phyloP scores from a whole-genome alignment of 1,284 basidiomycete species.

The Pascua sp. region DNA sequence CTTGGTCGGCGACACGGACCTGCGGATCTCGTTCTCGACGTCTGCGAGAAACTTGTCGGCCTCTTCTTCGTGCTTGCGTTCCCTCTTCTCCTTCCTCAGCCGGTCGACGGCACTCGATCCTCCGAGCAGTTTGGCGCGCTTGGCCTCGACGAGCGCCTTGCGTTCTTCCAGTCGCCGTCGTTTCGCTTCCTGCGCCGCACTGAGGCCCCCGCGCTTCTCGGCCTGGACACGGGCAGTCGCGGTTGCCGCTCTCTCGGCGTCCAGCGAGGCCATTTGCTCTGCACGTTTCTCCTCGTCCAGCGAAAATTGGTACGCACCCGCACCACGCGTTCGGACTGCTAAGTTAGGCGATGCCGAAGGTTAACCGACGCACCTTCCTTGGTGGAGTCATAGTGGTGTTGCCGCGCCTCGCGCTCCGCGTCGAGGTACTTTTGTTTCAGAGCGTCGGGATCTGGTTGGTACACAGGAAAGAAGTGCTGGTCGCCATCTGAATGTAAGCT shows the following conservation, averaged over 20 bases:
- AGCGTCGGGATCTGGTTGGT: constrained; percentile 75
- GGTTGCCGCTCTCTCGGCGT: constrained; percentile 66
- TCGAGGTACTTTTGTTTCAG: constrained; percentile 74
- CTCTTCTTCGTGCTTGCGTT: constrained; percentile 19
- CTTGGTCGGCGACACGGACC: neutral
- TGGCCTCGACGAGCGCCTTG: constrained; percentile 69
- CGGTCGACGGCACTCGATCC: constrained; percentile 31
- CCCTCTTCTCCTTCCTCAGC: constrained; percentile 21
- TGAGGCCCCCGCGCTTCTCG: constrained; percentile 20
- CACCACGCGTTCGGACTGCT: constrained; percentile 64
- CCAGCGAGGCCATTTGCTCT: constrained; percentile 74
- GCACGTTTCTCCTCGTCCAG: constrained; percentile 69
- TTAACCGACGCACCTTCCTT: constrained; percentile 58
- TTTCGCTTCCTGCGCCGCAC: constrained; percentile 62
- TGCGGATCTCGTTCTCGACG: constrained; percentile 29
- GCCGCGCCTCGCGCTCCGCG: constrained; percentile 63
- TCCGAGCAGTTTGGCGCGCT: constrained; percentile 63
- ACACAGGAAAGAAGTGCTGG: constrained; percentile 75
- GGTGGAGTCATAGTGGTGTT: constrained; percentile 75
- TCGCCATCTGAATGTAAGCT: constrained; percentile 57
- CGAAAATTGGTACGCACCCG: constrained; percentile 85
- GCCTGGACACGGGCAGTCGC: constrained; percentile 57
- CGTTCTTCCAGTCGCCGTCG: constrained; percentile 79
- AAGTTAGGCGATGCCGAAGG: neutral
- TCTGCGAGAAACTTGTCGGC: constrained; percentile 37